Percentiles rank a stretch among this genome's conserved stretches.
Evolutionary conservation across 2,329 filamentous ascomycete genomes (phyloP).

Genomic region (Stachybotrys chartarum): DNA sequence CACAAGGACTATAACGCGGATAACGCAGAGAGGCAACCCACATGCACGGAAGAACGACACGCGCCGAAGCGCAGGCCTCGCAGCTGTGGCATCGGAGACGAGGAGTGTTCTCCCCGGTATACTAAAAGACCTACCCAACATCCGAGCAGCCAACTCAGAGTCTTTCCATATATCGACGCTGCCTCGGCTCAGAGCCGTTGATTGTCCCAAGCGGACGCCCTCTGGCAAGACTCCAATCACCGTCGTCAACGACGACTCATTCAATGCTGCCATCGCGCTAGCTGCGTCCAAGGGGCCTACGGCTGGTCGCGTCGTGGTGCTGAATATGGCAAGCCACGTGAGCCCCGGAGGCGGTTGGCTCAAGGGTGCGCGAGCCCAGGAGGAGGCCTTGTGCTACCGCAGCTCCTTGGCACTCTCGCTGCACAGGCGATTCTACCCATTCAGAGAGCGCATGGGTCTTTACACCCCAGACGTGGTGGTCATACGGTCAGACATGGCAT

Average conservation of each 20-base stretch:
- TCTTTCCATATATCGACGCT: constrained; percentile 27
- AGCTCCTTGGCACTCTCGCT: constrained; percentile 45
- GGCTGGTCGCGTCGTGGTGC: constrained; percentile 41
- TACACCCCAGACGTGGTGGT: constrained; percentile 56
- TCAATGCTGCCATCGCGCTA: constrained; percentile 46
- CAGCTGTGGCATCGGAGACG: constrained; percentile 39
- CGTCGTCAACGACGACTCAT: constrained; percentile 49
- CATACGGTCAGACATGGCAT: constrained; percentile 42
- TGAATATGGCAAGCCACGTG: constrained; percentile 58
- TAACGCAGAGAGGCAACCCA: not conserved
- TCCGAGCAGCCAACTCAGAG: constrained; percentile 29
- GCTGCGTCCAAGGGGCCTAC: constrained; percentile 13
- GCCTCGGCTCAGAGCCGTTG: constrained; percentile 27
- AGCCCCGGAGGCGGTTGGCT: constrained; percentile 57
- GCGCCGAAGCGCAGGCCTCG: constrained; percentile 22
- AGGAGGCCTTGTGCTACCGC: constrained; percentile 62
- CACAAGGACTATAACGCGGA: constrained; percentile 6
- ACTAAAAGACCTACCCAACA: constrained; percentile 33
- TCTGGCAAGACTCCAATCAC: constrained; percentile 27
- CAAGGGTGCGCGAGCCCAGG: constrained; percentile 56
- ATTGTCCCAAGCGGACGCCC: constrained; percentile 33
- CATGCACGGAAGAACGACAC: constrained; percentile 8
- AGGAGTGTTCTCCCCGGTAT: constrained; percentile 37
- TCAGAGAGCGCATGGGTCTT: constrained; percentile 40
- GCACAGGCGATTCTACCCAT: constrained; percentile 43